Conservation (phyloP, 2,329 filamentous ascomycete genomes). For the Aspergillus sp. region DNA sequence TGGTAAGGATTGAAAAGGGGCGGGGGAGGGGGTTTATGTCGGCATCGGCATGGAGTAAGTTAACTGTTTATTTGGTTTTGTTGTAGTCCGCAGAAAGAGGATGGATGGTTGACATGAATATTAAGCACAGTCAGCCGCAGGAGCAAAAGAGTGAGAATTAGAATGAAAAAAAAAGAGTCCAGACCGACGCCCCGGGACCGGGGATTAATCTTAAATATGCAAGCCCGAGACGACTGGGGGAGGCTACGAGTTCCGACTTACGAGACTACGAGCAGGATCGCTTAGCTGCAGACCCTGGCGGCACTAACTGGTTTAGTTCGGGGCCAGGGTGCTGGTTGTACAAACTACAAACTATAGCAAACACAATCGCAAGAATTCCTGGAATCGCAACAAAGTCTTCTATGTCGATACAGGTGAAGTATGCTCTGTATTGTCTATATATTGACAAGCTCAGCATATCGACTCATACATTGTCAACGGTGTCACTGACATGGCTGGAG, state of each 20-base stretch:
- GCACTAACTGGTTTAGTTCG: not conserved
- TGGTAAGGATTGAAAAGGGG: not conserved
- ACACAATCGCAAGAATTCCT: too few species aligned
- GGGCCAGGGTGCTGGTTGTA: too few species aligned
- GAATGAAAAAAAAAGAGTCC: not conserved
- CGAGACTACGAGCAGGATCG: not conserved
- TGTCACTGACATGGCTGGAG: too few species aligned
- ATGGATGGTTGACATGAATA: too few species aligned
- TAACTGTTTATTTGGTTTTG: not conserved
- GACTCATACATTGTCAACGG: too few species aligned
- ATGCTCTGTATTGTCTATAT: too few species aligned
- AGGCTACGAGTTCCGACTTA: not conserved
- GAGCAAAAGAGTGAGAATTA: not conserved
- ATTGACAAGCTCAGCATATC: too few species aligned
- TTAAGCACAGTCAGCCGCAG: not conserved
- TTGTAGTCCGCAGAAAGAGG: not conserved
- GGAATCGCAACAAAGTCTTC: too few species aligned
- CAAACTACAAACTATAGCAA: too few species aligned
- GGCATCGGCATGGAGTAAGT: not conserved
- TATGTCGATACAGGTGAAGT: too few species aligned
- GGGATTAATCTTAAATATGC: conserved; percentile 3
- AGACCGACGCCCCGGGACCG: not conserved
- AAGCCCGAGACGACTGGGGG: not conserved
- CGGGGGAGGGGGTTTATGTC: not conserved
- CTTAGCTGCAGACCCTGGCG: conserved; percentile 5